Percentiles rank a stretch among this genome's conserved stretches.
Conservation (phyloP, 2,329 filamentous ascomycete genomes). For the Exophiala sp. region DNA sequence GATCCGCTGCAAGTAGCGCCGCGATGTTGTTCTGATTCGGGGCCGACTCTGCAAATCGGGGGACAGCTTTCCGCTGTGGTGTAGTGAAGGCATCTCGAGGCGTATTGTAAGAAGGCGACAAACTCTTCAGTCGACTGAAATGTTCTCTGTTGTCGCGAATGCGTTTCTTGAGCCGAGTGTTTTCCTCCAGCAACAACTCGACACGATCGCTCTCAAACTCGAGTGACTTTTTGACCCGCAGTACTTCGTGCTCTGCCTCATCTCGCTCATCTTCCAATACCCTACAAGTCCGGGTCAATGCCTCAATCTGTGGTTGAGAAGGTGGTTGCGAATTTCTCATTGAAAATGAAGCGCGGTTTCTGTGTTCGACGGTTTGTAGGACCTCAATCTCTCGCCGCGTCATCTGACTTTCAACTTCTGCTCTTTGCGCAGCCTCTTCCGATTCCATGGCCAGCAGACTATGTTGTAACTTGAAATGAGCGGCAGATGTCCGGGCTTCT, state of each 20-base stretch:
- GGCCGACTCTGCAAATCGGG: slow-evolving; percentile 40
- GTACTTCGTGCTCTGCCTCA: slow-evolving; percentile 60
- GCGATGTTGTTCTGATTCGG: slow-evolving; percentile 57
- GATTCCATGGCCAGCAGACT: slow-evolving; percentile 80
- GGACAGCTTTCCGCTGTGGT: slow-evolving; percentile 40
- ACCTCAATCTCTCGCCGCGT: slow-evolving; percentile 84
- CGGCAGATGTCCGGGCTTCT: slow-evolving; percentile 74
- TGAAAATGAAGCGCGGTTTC: slow-evolving; percentile 47
- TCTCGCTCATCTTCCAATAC: slow-evolving; percentile 57
- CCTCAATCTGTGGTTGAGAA: slow-evolving; percentile 57
- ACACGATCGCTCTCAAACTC: slow-evolving; percentile 74
- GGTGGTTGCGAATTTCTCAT: slow-evolving; percentile 37
- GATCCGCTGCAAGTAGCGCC: slow-evolving; percentile 68
- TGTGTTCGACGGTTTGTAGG: slow-evolving; percentile 68
- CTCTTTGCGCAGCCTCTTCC: slow-evolving; percentile 77
- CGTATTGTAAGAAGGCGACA: slow-evolving; percentile 58
- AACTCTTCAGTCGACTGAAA: slow-evolving; percentile 61
- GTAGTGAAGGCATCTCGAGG: slow-evolving; percentile 52
- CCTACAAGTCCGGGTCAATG: slow-evolving; percentile 59
- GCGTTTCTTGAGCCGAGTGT: slow-evolving; percentile 71
- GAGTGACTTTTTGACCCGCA: slow-evolving; percentile 73
- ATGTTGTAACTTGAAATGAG: slow-evolving; percentile 87
- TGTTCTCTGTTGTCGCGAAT: slow-evolving; percentile 89
- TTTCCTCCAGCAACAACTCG: slow-evolving; percentile 67
- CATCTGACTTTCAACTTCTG: slow-evolving; percentile 88